These are phyloP conservation scores for Xylariomycetidae sp. DNA, from an alignment of 2,329 filamentous ascomycete species.

Conservation along the genomic window DNA sequence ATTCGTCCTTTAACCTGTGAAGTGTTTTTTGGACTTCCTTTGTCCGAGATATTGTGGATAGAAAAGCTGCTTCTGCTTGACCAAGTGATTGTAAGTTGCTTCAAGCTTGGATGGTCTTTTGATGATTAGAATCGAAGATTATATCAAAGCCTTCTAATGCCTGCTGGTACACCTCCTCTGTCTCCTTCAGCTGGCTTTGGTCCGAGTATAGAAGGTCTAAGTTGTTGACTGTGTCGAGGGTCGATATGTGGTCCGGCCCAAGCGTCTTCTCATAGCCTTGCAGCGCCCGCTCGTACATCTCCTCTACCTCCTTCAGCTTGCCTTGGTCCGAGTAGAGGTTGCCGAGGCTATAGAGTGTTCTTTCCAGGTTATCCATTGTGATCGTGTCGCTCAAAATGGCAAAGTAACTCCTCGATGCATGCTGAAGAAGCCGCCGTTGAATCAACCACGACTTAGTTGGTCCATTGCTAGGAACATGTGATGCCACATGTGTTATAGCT, in stretches of 20 bases:
- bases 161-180: not conserved
- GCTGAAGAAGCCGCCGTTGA: slow-evolving; percentile 14
- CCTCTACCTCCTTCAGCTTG: slow-evolving; percentile 4
- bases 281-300: slow-evolving; percentile 6
- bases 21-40: too few species aligned
- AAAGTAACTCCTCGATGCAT: slow-evolving; percentile 3
- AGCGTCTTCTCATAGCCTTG: slow-evolving; percentile 2
- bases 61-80: too few species aligned
- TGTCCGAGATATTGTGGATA: too few species aligned
- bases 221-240: slow-evolving; percentile 4
- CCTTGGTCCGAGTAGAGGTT: slow-evolving; percentile 5
- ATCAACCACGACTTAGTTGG: slow-evolving; percentile 10
- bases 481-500: slow-evolving; percentile 11
- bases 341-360: slow-evolving; percentile 7
- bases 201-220: slow-evolving; percentile 3
- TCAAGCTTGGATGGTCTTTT: too few species aligned
- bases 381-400: slow-evolving; percentile 3
- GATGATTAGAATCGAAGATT: too few species aligned
- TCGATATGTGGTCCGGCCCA: slow-evolving; percentile 4
- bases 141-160: not conserved
- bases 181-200: slow-evolving; percentile 7
- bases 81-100: too few species aligned
- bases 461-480: slow-evolving; percentile 6
- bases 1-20: too few species aligned
- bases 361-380: slow-evolving; percentile 5